phyloP scores from a whole-genome alignment of 495 filamentous ascomycete genomes.

The Trichoderma reesei region DNA sequence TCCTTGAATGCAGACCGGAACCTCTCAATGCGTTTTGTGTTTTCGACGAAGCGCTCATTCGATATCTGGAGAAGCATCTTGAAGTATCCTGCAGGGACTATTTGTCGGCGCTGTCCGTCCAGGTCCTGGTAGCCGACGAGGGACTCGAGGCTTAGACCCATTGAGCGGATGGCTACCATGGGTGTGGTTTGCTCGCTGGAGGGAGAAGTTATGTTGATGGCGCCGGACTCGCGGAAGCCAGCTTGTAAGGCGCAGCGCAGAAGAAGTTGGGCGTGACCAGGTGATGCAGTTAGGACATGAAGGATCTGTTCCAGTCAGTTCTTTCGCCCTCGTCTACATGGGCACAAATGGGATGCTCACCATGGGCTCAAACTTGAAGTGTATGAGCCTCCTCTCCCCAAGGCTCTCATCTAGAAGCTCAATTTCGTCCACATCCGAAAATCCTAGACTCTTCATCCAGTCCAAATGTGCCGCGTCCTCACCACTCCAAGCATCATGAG shows the following conservation, averaged over 20 bases:
- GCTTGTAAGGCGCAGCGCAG: conserved; percentile 64
- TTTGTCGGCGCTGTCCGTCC: conserved; percentile 24
- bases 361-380: conserved; percentile 93
- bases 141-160: conserved; percentile 69
- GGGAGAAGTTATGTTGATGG: conserved; percentile 38
- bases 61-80: conserved; percentile 53
- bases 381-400: conserved; percentile 51
- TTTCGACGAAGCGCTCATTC: conserved; percentile 69
- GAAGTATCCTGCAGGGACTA: conserved; percentile 51
- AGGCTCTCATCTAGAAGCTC: conserved; percentile 8
- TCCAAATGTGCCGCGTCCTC: conserved; percentile 26
- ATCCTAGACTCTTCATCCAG: neutral
- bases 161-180: conserved; percentile 74
- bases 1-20: conserved; percentile 38
- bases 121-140: conserved; percentile 52
- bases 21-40: conserved; percentile 56
- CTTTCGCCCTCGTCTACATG: conserved; percentile 10
- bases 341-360: conserved; percentile 38
- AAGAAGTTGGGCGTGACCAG: conserved; percentile 58
- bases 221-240: conserved; percentile 87
- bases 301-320: conserved; percentile 56
- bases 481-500: conserved; percentile 50
- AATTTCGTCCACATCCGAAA: conserved; percentile 5
- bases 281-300: conserved; percentile 68
- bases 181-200: conserved; percentile 39